Conservation (phyloP, 2,329 filamentous ascomycete species). For the Botryotinia calthae region DNA sequence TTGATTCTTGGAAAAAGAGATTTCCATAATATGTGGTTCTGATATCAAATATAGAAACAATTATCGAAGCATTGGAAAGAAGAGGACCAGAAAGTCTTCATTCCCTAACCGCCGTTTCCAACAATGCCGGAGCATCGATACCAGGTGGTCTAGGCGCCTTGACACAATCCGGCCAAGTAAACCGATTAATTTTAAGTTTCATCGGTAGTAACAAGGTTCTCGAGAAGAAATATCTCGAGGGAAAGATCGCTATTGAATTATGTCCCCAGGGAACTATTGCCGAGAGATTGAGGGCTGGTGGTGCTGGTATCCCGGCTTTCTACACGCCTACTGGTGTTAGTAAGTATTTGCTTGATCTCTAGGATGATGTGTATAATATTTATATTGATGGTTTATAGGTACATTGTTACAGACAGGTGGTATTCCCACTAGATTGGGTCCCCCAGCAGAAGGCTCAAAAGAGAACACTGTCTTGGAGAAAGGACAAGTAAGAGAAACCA, state of each 20-base stretch:
- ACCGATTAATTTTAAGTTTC: slow-evolving; percentile 70
- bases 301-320: slow-evolving; percentile 74
- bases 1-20: neutral
- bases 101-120: slow-evolving; percentile 71
- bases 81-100: slow-evolving; percentile 53
- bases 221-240: slow-evolving; percentile 69
- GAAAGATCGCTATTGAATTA: slow-evolving; percentile 70
- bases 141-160: slow-evolving; percentile 66
- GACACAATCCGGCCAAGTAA: slow-evolving; percentile 65
- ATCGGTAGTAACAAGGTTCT: slow-evolving; percentile 74
- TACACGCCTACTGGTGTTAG: slow-evolving; percentile 71
- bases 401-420: slow-evolving; percentile 66
- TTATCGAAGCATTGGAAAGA: slow-evolving; percentile 64
- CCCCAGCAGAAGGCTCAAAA: slow-evolving; percentile 44
- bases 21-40: neutral
- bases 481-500: slow-evolving; percentile 64
- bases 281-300: slow-evolving; percentile 67
- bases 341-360: slow-evolving; percentile 40
- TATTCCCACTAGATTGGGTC: slow-evolving; percentile 61
- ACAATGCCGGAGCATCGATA: slow-evolving; percentile 71
- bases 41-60: slow-evolving; percentile 51
- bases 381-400: slow-evolving; percentile 38
- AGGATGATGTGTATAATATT: accelerated
- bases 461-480: slow-evolving; percentile 52
- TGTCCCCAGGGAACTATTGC: slow-evolving; percentile 73